A percentile compares a stretch with the other conserved stretches of the same genome.
These are phyloP conservation scores for Neurospora sp. DNA, from an alignment of 495 filamentous ascomycete genomes.

Conservation along the genomic window DNA sequence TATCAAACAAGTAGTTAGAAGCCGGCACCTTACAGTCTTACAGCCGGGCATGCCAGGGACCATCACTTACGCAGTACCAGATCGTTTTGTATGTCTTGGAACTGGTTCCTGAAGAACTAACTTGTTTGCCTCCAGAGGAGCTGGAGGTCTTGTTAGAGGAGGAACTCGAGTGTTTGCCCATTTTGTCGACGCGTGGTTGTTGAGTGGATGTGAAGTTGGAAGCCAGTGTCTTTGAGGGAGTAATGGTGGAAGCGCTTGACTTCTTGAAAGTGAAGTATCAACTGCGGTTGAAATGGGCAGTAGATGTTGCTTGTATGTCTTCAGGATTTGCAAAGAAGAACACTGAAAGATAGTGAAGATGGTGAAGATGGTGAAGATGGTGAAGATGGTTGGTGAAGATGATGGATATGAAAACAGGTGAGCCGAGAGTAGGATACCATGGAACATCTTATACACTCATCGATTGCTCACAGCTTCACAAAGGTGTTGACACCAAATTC, in stretches of 20 bases:
- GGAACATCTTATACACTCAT: background rate
- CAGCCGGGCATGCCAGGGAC: background rate
- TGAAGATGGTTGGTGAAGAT: background rate
- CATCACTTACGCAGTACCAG: background rate
- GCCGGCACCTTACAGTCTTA: background rate
- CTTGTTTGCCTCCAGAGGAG: background rate
- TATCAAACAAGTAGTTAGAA: background rate
- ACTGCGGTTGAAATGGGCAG: background rate
- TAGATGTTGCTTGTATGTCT: background rate
- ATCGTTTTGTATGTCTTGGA: background rate
- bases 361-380: background rate
- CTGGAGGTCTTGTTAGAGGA: background rate
- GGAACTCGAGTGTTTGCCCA: background rate
- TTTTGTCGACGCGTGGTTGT: background rate
- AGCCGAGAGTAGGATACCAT: background rate
- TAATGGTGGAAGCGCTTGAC: background rate
- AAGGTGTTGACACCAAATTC: background rate
- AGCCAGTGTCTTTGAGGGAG: background rate
- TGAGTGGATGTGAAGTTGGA: background rate
- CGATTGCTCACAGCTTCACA: background rate
- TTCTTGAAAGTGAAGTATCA: no score
- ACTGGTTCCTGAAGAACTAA: background rate
- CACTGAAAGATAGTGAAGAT: background rate
- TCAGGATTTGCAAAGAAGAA: background rate
- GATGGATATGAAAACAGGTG: background rate